These are phyloP conservation scores for Hortaea werneckii DNA, from an alignment of 2,329 filamentous ascomycete species.

Conservation along the genomic window DNA sequence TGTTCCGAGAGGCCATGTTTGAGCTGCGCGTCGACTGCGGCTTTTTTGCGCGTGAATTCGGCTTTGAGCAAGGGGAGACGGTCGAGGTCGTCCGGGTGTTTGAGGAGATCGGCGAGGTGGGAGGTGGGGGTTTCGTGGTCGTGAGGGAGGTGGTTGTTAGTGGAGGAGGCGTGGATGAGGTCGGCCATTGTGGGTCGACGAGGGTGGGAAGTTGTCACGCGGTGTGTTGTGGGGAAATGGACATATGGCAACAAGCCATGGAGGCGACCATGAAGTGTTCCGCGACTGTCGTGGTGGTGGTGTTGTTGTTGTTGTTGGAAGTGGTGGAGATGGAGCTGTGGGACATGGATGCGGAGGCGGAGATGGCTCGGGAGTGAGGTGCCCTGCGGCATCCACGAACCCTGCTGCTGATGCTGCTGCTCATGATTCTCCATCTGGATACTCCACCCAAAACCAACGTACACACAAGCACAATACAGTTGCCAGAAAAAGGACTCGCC, in stretches of 20 bases:
- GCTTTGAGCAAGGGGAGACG: conserved; percentile 83
- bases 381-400: too few relatives aligned
- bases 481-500: too few relatives aligned
- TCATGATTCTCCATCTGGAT: too few relatives aligned
- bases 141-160: neutral
- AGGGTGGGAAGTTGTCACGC: neutral
- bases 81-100: conserved; percentile 93
- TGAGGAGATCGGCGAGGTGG: conserved; percentile 85
- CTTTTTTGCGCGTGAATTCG: conserved; percentile 91
- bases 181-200: neutral
- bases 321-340: neutral
- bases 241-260: too few relatives aligned
- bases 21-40: conserved; percentile 79
- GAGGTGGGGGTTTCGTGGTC: conserved; percentile 21
- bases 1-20: conserved; percentile 82
- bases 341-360: neutral
- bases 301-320: too few relatives aligned
- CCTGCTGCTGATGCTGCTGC: too few relatives aligned
- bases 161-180: neutral
- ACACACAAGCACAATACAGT: too few relatives aligned
- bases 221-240: too few relatives aligned
- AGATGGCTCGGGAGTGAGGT: neutral
- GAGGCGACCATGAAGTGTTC: too few relatives aligned
- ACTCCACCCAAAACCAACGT: too few relatives aligned
- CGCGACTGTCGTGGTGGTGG: too few relatives aligned